Percentiles rank a stretch among this genome's conserved stretches.
Conservation (phyloP, 1,284 basidiomycete species). For the Golubevia pallescens region DNA sequence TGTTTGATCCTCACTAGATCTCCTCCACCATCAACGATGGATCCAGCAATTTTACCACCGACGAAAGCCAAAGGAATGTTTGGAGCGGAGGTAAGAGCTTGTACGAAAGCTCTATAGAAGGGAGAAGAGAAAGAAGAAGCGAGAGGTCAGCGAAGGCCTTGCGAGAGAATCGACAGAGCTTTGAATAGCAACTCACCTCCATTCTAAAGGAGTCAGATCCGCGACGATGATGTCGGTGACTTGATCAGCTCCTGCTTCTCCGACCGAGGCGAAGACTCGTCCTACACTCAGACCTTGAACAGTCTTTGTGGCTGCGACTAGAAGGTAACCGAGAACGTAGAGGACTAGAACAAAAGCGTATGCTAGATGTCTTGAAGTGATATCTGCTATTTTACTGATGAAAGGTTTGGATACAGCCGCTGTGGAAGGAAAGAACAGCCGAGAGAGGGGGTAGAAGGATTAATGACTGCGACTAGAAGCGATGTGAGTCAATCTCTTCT, state of each 20-base stretch:
- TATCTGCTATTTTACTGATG: constrained; percentile 12
- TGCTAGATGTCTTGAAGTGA: constrained; percentile 5
- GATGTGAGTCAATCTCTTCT: too few relatives aligned
- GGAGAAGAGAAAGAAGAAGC: too few relatives aligned
- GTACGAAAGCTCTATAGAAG: constrained; percentile 20
- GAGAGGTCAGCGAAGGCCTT: too few relatives aligned
- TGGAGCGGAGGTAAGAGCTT: constrained; percentile 18
- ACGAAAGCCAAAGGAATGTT: constrained; percentile 15
- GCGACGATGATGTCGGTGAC: constrained; percentile 48
- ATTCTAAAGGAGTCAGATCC: constrained; percentile 27
- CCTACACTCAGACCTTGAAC: constrained; percentile 16
- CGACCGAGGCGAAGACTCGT: constrained; percentile 22
- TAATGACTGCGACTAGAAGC: too few relatives aligned
- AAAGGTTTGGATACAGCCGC: constrained; percentile 15
- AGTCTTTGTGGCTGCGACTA: constrained; percentile 1
- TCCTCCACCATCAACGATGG: background rate
- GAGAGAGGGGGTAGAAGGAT: background rate
- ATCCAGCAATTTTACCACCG: constrained; percentile 11
- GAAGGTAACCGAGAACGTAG: constrained; percentile 8
- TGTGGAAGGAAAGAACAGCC: background rate
- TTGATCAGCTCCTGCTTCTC: constrained; percentile 25
- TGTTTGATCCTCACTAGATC: too few relatives aligned
- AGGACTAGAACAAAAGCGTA: background rate
- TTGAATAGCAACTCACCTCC: constrained; percentile 5
- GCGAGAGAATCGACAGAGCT: too few relatives aligned